phyloP scores from a whole-genome alignment of 176 grass and related monocot species.

The Zizania latifolia region DNA sequence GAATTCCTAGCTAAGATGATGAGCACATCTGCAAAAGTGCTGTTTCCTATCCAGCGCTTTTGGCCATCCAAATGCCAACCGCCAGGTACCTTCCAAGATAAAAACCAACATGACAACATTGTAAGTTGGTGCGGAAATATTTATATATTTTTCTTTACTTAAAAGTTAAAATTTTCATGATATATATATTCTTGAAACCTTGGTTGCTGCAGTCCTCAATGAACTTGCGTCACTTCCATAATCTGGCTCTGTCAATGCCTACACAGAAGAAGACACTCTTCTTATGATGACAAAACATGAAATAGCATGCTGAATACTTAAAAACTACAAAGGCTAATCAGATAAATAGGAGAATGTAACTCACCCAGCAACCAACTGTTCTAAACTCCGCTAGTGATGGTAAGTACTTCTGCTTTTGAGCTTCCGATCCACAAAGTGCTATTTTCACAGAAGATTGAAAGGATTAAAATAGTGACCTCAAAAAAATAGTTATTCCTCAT shows the following conservation, averaged over 20 bases:
- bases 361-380: slow-evolving; percentile 82
- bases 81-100: slow-evolving; percentile 67
- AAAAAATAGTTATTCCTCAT: background rate
- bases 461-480: background rate
- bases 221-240: slow-evolving; percentile 94
- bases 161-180: background rate
- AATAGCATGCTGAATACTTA: background rate
- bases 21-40: slow-evolving; percentile 90
- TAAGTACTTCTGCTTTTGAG: slow-evolving; percentile 88
- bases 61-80: slow-evolving; percentile 89
- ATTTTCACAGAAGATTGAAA: slow-evolving; percentile 22
- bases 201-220: slow-evolving; percentile 61
- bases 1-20: slow-evolving; percentile 81
- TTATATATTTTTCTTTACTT: background rate
- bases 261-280: slow-evolving; percentile 6
- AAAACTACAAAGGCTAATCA: background rate
- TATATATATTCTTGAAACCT: slow-evolving; percentile 31
- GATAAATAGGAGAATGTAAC: slow-evolving; percentile 21
- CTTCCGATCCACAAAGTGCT: slow-evolving; percentile 91
- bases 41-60: slow-evolving; percentile 95
- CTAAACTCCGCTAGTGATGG: slow-evolving; percentile 58
- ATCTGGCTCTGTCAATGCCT: slow-evolving; percentile 92
- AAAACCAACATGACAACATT: background rate
- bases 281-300: background rate
- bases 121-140: background rate